Evolutionary conservation across 2,329 filamentous ascomycete species (phyloP).

Genomic region (Metarhizium brunneum): DNA sequence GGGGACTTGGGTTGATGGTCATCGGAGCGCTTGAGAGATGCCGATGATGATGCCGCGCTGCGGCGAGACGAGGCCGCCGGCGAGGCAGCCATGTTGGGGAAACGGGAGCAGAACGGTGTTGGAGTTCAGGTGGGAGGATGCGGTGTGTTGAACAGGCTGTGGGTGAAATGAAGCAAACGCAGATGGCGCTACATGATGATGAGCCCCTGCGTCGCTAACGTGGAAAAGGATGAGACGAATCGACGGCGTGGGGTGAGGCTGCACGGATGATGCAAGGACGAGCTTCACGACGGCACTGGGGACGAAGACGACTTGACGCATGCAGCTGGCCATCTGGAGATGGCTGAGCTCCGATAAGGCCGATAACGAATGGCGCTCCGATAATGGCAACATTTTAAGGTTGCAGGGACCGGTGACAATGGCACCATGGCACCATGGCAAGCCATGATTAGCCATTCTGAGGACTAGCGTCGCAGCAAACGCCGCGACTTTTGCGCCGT

Average conservation of each 20-base stretch:
- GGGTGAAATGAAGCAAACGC: background rate
- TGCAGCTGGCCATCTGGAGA: background rate
- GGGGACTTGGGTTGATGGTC: constrained; percentile 10
- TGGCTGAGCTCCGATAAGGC: background rate
- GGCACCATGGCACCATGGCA: background rate
- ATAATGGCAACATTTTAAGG: background rate
- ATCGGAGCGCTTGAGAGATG: constrained; percentile 22
- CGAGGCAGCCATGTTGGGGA: constrained; percentile 24
- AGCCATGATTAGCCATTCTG: no score
- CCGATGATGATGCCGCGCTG: constrained; percentile 26
- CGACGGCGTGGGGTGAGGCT: background rate
- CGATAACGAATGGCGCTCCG: background rate
- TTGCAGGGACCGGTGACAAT: background rate
- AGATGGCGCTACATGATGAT: constrained; percentile 6
- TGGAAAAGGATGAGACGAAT: background rate
- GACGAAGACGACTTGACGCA: background rate
- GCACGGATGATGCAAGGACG: background rate
- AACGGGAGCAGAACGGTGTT: background rate
- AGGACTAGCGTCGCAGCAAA: no score
- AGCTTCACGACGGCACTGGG: background rate
- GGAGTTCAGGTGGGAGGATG: background rate
- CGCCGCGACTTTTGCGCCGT: no score
- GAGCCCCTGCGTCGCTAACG: background rate
- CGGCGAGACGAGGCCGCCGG: constrained; percentile 25
- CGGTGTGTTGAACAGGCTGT: background rate